A percentile compares a stretch with the other conserved stretches of the same genome.
Conservation (phyloP, 2,329 filamentous ascomycete species). For the Cladosporium cucumerinum region DNA sequence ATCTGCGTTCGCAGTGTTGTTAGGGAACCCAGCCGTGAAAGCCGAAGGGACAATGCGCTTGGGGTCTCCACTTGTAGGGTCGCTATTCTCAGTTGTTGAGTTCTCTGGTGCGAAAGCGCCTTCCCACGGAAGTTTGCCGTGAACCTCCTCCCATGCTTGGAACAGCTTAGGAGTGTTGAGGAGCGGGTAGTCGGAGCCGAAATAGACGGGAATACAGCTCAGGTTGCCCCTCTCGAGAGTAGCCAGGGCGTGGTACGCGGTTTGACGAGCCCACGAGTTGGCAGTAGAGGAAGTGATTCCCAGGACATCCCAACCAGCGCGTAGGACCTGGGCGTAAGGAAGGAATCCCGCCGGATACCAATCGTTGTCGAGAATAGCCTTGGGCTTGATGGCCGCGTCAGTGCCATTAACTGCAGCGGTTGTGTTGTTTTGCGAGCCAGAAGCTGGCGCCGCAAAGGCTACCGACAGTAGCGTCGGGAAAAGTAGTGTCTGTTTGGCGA, state of each 20-base stretch:
- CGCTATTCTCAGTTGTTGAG: constrained; percentile 40
- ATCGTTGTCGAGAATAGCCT: constrained; percentile 48
- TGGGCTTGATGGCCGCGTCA: constrained; percentile 14
- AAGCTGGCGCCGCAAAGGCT: background rate
- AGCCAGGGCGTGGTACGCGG: constrained; percentile 46
- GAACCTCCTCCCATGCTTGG: constrained; percentile 44
- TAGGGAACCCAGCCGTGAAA: constrained; percentile 48
- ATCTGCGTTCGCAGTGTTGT: constrained; percentile 39
- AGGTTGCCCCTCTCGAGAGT: constrained; percentile 47
- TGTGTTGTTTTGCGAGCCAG: background rate
- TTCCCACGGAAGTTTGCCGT: constrained; percentile 46
- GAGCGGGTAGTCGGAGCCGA: constrained; percentile 47
- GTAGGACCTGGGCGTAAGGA: constrained; percentile 44
- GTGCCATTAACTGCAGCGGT: background rate
- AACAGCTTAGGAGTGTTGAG: constrained; percentile 46
- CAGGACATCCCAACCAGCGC: constrained; percentile 45
- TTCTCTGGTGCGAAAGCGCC: constrained; percentile 47
- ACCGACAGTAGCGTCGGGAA: background rate
- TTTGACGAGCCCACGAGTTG: constrained; percentile 47
- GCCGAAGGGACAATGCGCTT: constrained; percentile 40
- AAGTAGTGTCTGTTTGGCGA: constrained; percentile 3
- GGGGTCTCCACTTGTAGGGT: constrained; percentile 47
- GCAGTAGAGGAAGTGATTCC: constrained; percentile 43
- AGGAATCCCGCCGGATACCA: constrained; percentile 44
- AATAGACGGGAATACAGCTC: constrained; percentile 48